phyloP scores from a whole-genome alignment of 306 rosid genomes.

The Comarum palustre region DNA sequence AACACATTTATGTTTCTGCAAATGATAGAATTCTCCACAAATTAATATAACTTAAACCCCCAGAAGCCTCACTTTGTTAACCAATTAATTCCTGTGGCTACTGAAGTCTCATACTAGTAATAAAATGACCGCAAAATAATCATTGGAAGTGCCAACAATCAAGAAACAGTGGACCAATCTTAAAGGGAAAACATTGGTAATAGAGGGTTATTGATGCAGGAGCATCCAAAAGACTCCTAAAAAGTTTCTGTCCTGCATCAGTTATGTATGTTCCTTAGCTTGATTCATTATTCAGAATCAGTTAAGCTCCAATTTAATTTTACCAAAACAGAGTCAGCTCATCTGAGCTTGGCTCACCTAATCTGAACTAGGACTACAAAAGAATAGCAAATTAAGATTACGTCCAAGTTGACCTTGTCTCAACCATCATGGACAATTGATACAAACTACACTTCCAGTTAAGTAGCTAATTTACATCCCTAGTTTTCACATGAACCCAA shows the following conservation, averaged over 20 bases:
- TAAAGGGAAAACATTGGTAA: no score
- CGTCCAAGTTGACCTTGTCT: neutral
- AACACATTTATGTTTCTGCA: constrained; percentile 87
- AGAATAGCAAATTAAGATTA: neutral
- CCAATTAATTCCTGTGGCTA: neutral
- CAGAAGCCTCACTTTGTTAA: constrained; percentile 4
- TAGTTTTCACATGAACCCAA: neutral
- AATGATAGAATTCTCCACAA: constrained; percentile 15
- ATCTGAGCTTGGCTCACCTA: neutral
- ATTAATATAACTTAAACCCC: constrained; percentile 14
- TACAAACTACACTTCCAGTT: neutral
- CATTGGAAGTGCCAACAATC: neutral
- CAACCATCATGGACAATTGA: neutral
- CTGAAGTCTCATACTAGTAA: neutral
- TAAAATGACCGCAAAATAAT: neutral
- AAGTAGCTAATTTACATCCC: neutral
- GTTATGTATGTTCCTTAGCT: neutral
- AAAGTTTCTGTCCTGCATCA: no score
- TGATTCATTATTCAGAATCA: neutral
- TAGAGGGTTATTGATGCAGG: no score
- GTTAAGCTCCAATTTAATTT: neutral
- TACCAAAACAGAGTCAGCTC: neutral
- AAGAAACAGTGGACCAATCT: neutral
- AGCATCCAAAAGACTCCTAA: no score
- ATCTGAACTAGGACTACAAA: neutral